Base-by-base conservation (phyloP, 148 eudicot species). In the Rhododendron simsii region DNA sequence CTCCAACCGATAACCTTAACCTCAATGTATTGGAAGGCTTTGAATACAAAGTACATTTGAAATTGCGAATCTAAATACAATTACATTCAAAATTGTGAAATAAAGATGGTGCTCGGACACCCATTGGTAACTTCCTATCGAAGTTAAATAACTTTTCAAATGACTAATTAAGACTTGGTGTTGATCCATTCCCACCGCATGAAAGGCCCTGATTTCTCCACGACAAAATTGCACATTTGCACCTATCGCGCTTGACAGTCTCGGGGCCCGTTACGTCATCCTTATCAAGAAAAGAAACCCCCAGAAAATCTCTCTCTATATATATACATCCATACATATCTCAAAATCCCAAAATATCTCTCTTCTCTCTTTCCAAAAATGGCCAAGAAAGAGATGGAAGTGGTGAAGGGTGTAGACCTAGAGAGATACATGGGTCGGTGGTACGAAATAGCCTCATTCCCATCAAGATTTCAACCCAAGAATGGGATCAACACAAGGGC, bases 401-500 rank as follows among this genome's bases (percentile, higher is more conserved):
- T 90, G 20, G 98, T 93, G 3, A 93, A 88, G 79, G 94, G 93
- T 6, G 30, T 95, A 44, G 98, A 98, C 80, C 7, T 94, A 13
- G 67, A 85, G 78, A 88, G 93, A 45, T 97, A 97, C 92, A 97
- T 95, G 98, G 99, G 99, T 0, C 65, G 98, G 5, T 97, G 99
- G 99, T 97, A 95, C 44, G 99, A 97, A 65, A 97, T 97, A 2
- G 98, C 99, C 3, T 93, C 95, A 37, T 94, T 94, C 79, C 99
- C 95, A 0, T 95, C 98, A 2, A 53, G 90, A 13, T 93, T 93
- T 78, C 99, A 98, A 86, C 99, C 99, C 8, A 93, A 88, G 23
- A 87, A 90, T 81, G 99, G 98, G 0, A 88, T 80, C 28, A 92
- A 98, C 87, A 98, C 99, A 0, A 90, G 99, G 33, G 99, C 99